phyloP scores from a whole-genome alignment of 148 eudicot species.

The Nepenthes mirabilis region DNA sequence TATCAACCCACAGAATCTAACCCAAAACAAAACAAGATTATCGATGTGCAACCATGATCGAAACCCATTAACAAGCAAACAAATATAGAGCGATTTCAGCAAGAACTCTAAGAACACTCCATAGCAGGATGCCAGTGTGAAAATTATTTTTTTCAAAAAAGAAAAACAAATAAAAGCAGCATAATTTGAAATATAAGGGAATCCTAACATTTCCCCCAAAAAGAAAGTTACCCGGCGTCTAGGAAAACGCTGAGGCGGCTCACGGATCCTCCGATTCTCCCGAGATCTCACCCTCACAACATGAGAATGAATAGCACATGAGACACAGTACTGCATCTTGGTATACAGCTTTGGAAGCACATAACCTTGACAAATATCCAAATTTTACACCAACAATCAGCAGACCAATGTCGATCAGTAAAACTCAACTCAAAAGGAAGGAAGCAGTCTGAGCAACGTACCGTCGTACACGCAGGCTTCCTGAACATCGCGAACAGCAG shows the following conservation, averaged over 20 bases:
- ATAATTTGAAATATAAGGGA: too few relatives aligned
- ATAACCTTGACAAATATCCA: constrained; percentile 26
- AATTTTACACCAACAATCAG: neutral
- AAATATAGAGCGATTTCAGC: too few relatives aligned
- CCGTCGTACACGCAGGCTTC: constrained; percentile 35
- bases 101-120: too few relatives aligned
- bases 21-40: too few relatives aligned
- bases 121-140: too few relatives aligned
- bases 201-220: too few relatives aligned
- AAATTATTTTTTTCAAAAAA: too few relatives aligned
- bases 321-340: constrained; percentile 70
- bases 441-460: neutral
- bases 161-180: too few relatives aligned
- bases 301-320: constrained; percentile 75
- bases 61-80: too few relatives aligned
- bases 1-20: too few relatives aligned
- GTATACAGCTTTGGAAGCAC: constrained; percentile 64
- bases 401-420: neutral
- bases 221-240: constrained; percentile 19
- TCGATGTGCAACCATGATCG: too few relatives aligned
- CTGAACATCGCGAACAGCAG: constrained; percentile 39
- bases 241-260: constrained; percentile 55
- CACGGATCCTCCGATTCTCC: constrained; percentile 61
- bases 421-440: neutral
- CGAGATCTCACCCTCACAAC: constrained; percentile 65